Evolutionary conservation across 345 rosid genomes (phyloP), one percentile per base, ranked within the genome.

Genomic region (Ceriops zippeliana): DNA sequence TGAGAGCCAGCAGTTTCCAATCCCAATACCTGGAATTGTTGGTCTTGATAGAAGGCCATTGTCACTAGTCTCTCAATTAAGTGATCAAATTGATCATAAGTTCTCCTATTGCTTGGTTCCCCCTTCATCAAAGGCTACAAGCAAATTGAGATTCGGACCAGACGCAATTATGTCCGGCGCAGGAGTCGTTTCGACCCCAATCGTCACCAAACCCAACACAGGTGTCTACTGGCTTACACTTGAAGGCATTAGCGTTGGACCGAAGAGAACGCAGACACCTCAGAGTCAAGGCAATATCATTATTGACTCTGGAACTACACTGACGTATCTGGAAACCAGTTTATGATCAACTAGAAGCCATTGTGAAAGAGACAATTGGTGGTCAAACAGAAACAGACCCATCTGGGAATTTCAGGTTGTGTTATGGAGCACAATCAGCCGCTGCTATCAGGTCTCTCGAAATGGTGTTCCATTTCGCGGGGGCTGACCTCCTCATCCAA

Each of bases 261-360:
- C 11, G 0, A 27, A 16, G 28, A 58, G 61, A 58, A 42, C 49
- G 0, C 49, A 42, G 49, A 13, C 49, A 13, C 19, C 49, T 42
- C 49, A 42, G 49, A 15, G 49, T 42, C 49, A 13, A 17, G 65
- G 72, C 28, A 68, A 68, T 63, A 68, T 68, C 4, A 68, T 68
- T 22, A 58, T 68, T 24, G 72, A 68, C 32, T 68, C 72, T 10
- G 72, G 72, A 11, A 68, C 72, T 11, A 68, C 72, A 13, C n/a
- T 68, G 63, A 68, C 72, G 9, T 3, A 42, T 4, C 52, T 68
- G 51, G 63, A 56, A 10, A 7, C 47, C n/a, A 38, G 63, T 5
- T 38, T 68, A 68, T 15, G 16, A 17, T 8, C 20, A 42, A 31
- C 7, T 68, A 51, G 72, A 42, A n/a, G 34, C 46, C 15, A 63